phyloP scores from a whole-genome alignment of 1,139 yeast species.

The Candida labiduridarum region DNA sequence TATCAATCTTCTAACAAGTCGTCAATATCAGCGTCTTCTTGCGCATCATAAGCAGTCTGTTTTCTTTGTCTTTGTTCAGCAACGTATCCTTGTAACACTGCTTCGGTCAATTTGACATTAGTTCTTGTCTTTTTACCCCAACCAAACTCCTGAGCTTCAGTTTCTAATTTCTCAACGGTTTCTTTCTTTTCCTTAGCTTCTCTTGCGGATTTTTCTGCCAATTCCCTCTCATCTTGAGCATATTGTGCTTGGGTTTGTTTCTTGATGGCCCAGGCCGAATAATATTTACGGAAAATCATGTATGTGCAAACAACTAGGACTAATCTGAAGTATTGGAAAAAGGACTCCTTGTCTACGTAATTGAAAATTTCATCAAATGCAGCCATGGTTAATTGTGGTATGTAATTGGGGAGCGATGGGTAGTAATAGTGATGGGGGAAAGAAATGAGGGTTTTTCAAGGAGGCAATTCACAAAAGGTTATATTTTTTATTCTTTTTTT shows the following conservation, averaged over 20 bases:
- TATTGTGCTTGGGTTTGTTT: slow-evolving; percentile 56
- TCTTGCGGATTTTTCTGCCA: slow-evolving; percentile 36
- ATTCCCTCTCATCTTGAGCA: slow-evolving; percentile 48
- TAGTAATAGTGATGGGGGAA: not conserved
- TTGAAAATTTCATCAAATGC: slow-evolving; percentile 38
- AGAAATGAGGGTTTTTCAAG: not conserved
- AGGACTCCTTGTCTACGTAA: slow-evolving; percentile 37
- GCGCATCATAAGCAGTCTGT: slow-evolving; percentile 53
- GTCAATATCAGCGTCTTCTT: slow-evolving; percentile 67
- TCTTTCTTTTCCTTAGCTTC: slow-evolving; percentile 34
- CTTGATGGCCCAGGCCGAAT: slow-evolving; percentile 47
- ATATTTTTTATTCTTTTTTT: no score
- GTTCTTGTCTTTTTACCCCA: slow-evolving; percentile 79
- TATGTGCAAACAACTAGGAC: slow-evolving; percentile 38
- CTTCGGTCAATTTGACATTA: slow-evolving; percentile 55
- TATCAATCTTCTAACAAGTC: slow-evolving; percentile 51
- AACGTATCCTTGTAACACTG: slow-evolving; percentile 50
- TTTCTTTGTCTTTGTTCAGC: slow-evolving; percentile 43
- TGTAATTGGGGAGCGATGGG: not conserved
- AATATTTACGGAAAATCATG: slow-evolving; percentile 38
- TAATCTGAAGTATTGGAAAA: slow-evolving; percentile 43
- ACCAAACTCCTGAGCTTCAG: slow-evolving; percentile 59
- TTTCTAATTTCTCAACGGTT: slow-evolving; percentile 30
- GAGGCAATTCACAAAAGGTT: no score
- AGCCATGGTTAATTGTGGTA: slow-evolving; percentile 5